Evolutionary conservation across 2,329 filamentous ascomycete genomes (phyloP).

Genomic region (Fusarium caatingaense): DNA sequence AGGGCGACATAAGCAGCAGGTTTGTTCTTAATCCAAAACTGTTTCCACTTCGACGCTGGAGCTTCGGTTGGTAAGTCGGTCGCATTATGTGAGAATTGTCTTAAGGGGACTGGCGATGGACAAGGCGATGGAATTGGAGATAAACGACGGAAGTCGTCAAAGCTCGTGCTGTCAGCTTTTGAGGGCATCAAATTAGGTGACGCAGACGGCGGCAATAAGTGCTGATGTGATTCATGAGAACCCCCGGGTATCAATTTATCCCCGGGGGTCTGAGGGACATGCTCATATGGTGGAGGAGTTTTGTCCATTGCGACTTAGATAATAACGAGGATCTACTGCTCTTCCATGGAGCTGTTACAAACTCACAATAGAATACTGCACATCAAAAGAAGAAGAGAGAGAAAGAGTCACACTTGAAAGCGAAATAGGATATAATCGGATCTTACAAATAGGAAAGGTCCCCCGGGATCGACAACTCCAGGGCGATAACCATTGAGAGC

Average conservation of each 20-base stretch:
- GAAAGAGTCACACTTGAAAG: constrained; percentile 11
- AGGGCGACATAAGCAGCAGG: constrained; percentile 78
- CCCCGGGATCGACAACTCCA: constrained; percentile 23
- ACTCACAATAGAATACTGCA: constrained; percentile 4
- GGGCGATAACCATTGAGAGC: constrained; percentile 19
- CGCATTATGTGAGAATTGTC: constrained; percentile 18
- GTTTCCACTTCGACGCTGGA: constrained; percentile 42
- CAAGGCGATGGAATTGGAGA: constrained; percentile 43
- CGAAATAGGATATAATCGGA: constrained; percentile 3
- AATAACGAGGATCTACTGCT: not conserved
- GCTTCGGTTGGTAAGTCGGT: constrained; percentile 11
- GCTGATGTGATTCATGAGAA: constrained; percentile 24
- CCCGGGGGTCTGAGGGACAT: constrained; percentile 24
- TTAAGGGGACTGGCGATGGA: constrained; percentile 39
- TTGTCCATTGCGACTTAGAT: constrained; percentile 26
- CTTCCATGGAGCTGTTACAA: constrained; percentile 5
- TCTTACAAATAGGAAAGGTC: constrained; percentile 28
- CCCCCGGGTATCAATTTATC: constrained; percentile 28
- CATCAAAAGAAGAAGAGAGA: constrained; percentile 8
- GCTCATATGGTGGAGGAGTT: constrained; percentile 35
- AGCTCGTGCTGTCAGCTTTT: constrained; percentile 32
- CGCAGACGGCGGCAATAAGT: constrained; percentile 26
- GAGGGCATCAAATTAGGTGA: constrained; percentile 21
- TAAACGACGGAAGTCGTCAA: constrained; percentile 40
- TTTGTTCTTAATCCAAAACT: constrained; percentile 73